Evolutionary conservation across 164 flowering plant species (phyloP).

Genomic region (Umbellularia californica): DNA sequence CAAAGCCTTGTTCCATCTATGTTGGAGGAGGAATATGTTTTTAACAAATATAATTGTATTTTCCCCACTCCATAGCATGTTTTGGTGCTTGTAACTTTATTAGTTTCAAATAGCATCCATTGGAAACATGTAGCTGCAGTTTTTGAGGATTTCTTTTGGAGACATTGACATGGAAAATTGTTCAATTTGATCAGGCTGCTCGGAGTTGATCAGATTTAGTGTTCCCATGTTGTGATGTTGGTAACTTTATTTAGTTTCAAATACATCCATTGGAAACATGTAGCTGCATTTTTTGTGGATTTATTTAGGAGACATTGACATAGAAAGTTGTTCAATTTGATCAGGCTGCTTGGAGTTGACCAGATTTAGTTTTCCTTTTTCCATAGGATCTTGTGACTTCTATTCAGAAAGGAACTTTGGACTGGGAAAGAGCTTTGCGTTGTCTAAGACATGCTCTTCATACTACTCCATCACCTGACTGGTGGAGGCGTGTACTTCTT

Average conservation of each 20-base stretch:
- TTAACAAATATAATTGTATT: background rate
- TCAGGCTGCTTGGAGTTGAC: background rate
- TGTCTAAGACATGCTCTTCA: conserved; percentile 94
- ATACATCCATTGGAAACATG: background rate
- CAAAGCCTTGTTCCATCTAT: background rate
- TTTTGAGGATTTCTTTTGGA: background rate
- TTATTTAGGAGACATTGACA: background rate
- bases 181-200: background rate
- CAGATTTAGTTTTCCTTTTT: conserved; percentile 5
- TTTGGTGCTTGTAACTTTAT: background rate
- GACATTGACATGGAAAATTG: background rate
- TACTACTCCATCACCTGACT: conserved; percentile 95
- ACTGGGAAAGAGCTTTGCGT: conserved; percentile 98
- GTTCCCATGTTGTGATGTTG: background rate
- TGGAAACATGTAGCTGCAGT: background rate
- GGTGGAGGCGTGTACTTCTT: conserved; percentile 98
- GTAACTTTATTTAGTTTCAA: background rate
- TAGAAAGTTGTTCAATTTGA: background rate
- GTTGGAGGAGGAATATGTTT: background rate
- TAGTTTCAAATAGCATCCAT: background rate
- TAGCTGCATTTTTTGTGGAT: background rate
- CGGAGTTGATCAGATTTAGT: background rate
- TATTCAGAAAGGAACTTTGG: conserved; percentile 83
- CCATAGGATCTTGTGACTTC: conserved; percentile 76
- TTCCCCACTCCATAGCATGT: background rate